These are phyloP conservation scores for Ogataea saltuana DNA, from an alignment of 805 yeast species.

Conservation along the genomic window DNA sequence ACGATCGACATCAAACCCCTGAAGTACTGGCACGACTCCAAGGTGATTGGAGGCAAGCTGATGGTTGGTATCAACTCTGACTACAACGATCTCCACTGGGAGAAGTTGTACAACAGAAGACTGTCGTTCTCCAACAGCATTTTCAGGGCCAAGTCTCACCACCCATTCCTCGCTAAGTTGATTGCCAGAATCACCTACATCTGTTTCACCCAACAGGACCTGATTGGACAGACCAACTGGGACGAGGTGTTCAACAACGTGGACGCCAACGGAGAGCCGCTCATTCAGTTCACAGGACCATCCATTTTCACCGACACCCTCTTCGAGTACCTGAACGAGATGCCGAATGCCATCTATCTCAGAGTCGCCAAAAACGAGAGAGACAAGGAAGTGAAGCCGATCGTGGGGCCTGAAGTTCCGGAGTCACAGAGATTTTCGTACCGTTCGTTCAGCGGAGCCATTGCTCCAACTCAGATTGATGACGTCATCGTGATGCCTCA, in stretches of 20 bases:
- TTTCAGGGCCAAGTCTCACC: slow-evolving; percentile 35
- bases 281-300: slow-evolving; percentile 36
- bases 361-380: slow-evolving; percentile 35
- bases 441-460: slow-evolving; percentile 32
- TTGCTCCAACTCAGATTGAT: slow-evolving; percentile 36
- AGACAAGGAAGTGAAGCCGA: slow-evolving; percentile 26
- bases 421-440: slow-evolving; percentile 31
- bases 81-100: slow-evolving; percentile 36
- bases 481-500: slow-evolving; percentile 35
- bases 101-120: slow-evolving; percentile 34
- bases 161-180: slow-evolving; percentile 36
- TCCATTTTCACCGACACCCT: slow-evolving; percentile 38
- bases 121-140: slow-evolving; percentile 31
- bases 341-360: slow-evolving; percentile 30
- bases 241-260: slow-evolving; percentile 30
- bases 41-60: slow-evolving; percentile 23
- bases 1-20: slow-evolving; percentile 49
- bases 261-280: slow-evolving; percentile 38
- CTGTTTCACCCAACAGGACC: slow-evolving; percentile 26
- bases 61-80: slow-evolving; percentile 34
- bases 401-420: slow-evolving; percentile 34
- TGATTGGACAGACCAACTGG: slow-evolving; percentile 32
- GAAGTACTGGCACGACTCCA: slow-evolving; percentile 30
- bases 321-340: slow-evolving; percentile 34
- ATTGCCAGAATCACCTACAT: slow-evolving; percentile 35